Evolutionary conservation across 805 yeast genomes (phyloP), one percentile per base, ranked within the genome.

Genomic region (Hanseniaspora mollemarum): DNA sequence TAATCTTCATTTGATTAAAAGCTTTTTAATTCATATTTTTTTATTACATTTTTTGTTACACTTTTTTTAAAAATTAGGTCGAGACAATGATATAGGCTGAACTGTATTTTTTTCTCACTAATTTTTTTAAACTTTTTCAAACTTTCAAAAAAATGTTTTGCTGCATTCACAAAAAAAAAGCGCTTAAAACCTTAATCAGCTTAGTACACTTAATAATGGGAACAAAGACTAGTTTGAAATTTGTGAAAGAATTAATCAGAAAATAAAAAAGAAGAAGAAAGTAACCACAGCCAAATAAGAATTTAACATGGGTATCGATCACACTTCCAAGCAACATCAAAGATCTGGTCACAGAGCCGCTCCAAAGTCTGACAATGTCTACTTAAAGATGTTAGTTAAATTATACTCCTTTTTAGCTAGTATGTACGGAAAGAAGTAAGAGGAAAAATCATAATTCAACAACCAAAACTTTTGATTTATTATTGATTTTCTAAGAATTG

Each of bases 371-470:
- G 95, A 92, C 78, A 92, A 92, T 73, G 96, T 88, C 77, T 92
- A 92, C 96, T 80, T 92, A 77, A 84, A 83, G 76, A 76, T 92
- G 71, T 83, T 92, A 76, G 97, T 90, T 74, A 90, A 90, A 83
- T 80, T 92, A 67, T 92, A 88, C 87, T 75, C 96, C 71, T 92
- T 87, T 94, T 81, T 92, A 76, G 95, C 97, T 78, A 96, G 98
- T 86, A 85, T 75, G 95, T 86, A 73, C n/a, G n/a, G n/a, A n/a
- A 59, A 36, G n/a, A 15, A 29, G 15, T 12, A 41, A 19, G 15
- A 26, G 10, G 10, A 6, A 12, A 8, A 25, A 39, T 15, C 10
- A 43, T 19, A 39, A 43, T 31, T 13, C 19, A 33, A 43, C 16
- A n/a, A 28, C 18, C 19, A n/a, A 19, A 32, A 31, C 24, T 35